Base-by-base conservation (phyloP, 305 asterid genomes). In the Fraxinus floribunda region DNA sequence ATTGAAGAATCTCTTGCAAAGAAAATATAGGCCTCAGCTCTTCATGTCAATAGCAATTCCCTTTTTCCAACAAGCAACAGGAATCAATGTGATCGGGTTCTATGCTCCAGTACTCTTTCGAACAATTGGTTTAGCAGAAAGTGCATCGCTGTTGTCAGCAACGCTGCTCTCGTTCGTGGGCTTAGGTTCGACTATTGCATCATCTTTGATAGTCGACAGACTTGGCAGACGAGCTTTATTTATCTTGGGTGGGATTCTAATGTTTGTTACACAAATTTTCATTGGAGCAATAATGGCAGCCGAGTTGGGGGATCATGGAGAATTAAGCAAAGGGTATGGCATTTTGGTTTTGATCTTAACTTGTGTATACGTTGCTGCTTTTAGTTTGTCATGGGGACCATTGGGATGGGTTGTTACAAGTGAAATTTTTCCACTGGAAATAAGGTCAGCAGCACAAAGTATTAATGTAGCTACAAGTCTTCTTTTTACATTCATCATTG, bases 381-480 rank as follows among this genome's bases (percentile, higher is more conserved):
- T 88, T 32, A 87, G 89, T 66, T 57, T 83, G 66, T 90, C 93
- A 5, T 88, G 93, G 93, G 93, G 93, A 0, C 93, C 93, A 7
- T 64, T 90, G 66, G 93, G 90, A 44, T 90, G 93, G 93, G 44
- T 88, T 1, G 87, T 90, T 10, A 82, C 91, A 15, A 88, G 91
- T 75, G 90, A 90, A 77, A 83, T 88, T n/a, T 90, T 88, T 26
- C 91, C 93, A 1, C 24, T 90, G 85, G 93, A 90, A 75, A 78
- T 88, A 7, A 73, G 93, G 34, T 88, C 93, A 0, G 89, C 90
- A 1, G 91, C 86, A 35, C 93, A 90, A 77, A 88, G 91, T 60
- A 78, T 90, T 3, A 83, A 77, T 35, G 91, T 87, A 73, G 87
- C 87, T 0, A 87, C 84, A 10, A 81, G 81, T 24, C 78, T 89